Evolutionary conservation across 805 yeast species (phyloP).

Genomic region (Saccharomycopsis fibuligera): DNA sequence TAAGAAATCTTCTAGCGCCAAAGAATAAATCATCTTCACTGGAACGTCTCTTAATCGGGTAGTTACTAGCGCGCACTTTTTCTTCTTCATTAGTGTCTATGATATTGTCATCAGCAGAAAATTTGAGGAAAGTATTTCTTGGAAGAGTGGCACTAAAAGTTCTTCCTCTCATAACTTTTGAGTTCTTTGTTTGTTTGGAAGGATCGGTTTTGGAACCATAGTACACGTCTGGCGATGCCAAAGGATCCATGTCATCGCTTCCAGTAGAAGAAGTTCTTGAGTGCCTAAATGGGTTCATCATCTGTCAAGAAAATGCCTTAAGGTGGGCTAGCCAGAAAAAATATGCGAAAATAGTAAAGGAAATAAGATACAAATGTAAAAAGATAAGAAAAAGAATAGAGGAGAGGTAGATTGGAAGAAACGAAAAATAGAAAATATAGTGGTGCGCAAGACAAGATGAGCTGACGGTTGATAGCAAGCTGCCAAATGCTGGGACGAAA

Average conservation of each 20-base stretch:
- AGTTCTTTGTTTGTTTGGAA: conserved; percentile 33
- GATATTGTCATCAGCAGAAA: conserved; percentile 24
- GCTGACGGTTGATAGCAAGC: no score
- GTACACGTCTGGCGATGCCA: conserved; percentile 59
- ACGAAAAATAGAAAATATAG: no score
- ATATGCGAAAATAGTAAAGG: no score
- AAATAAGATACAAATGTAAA: no score
- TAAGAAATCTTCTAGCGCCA: conserved; percentile 43
- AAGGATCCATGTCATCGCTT: conserved; percentile 55
- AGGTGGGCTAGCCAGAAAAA: no score
- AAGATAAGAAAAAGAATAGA: no score
- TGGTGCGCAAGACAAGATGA: no score
- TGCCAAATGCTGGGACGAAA: no score
- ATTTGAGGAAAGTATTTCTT: neutral
- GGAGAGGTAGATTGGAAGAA: no score
- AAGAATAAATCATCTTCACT: conserved; percentile 41
- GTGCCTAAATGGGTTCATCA: conserved; percentile 14
- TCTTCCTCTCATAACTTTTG: conserved; percentile 45
- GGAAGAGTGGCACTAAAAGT: conserved; percentile 30
- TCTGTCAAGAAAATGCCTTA: no score
- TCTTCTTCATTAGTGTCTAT: conserved; percentile 1
- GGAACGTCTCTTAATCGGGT: conserved; percentile 40
- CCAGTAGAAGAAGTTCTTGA: conserved; percentile 34
- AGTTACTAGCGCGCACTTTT: conserved; percentile 9
- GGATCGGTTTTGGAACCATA: conserved; percentile 63